These are phyloP conservation scores for Saksenaea vasiformis DNA, from an alignment of 371 early-diverging fungal species.

Conservation along the genomic window DNA sequence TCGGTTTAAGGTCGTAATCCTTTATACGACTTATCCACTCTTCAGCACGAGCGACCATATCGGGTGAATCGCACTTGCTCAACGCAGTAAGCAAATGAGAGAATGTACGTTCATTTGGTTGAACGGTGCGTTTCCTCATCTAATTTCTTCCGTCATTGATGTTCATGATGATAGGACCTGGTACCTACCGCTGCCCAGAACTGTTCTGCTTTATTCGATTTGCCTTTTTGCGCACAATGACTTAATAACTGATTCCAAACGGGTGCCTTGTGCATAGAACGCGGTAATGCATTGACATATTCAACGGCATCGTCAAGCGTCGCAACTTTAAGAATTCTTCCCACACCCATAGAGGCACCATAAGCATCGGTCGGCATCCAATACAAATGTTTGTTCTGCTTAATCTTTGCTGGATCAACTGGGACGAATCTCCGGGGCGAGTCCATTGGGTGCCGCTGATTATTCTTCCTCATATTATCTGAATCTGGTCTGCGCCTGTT, in stretches of 20 bases:
- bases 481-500: background rate
- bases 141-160: conserved; percentile 3
- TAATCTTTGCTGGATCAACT: background rate
- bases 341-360: conserved; percentile 12
- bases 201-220: conserved; percentile 8
- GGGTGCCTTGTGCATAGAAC: conserved; percentile 13
- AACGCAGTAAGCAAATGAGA: conserved; percentile 26
- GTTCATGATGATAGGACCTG: too few species aligned
- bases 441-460: background rate
- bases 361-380: conserved; percentile 12
- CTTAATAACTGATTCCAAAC: conserved; percentile 15
- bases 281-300: conserved; percentile 7
- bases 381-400: conserved; percentile 5
- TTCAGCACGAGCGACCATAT: conserved; percentile 26
- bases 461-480: background rate
- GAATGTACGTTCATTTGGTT: conserved; percentile 40
- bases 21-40: conserved; percentile 23
- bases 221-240: conserved; percentile 9
- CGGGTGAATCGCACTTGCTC: conserved; percentile 25
- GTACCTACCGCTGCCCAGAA: conserved; percentile 12
- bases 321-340: conserved; percentile 4
- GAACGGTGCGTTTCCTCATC: conserved; percentile 36
- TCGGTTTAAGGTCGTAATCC: conserved; percentile 21
- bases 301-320: conserved; percentile 12
- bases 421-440: background rate